Evolutionary conservation across 768 basidiomycete species (phyloP), one percentile per base, ranked within the genome.

Genomic region (Sporobolomyces pararoseus): DNA sequence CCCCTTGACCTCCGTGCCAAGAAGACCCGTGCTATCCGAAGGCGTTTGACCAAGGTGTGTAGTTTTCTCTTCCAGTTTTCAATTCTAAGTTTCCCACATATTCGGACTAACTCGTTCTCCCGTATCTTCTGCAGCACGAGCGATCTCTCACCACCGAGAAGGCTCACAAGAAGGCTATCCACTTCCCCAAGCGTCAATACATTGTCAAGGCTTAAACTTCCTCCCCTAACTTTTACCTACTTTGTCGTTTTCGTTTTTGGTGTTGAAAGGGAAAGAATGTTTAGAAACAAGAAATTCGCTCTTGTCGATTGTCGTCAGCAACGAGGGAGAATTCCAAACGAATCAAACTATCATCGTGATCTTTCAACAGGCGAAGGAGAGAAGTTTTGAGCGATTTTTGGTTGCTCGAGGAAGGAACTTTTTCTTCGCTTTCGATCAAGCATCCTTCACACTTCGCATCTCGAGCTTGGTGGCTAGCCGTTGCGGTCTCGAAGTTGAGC

Each of bases 11-110:
- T 99, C 79, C 90, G 96, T 75, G 81, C 87, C 75, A 99, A 98
- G 89, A 94, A 89, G 88, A 99, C 96, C 72, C 89, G 96, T 77
- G 96, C 96, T 49, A 97, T 99, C 84, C 87, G 96, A 80, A 86
- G 94, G 82, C 86, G 92, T 80, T 82, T 99, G 82, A 92, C 91
- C 76, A 88, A 88, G 84, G 91, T 91, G 70, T 66, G 86, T 7
- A 16, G 3, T 25, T 29, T 27, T 12, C 25, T 16, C n/a, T 21
- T 17, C 17, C 27, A 25, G 50, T 10, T 51, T 51, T 51, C 50
- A 29, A 27, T n/a, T 47, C 46, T n/a, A 17, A 17, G 7, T 47
- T 13, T 47, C 46, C 17, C 39, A 17, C 10, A 42, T 10, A 42
- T 17, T 42, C 10, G 17, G 39, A 42, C n/a, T n/a, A 42, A 42